Base-by-base conservation (phyloP, 805 yeast species). In the Barnettozyma wickerhamii region DNA sequence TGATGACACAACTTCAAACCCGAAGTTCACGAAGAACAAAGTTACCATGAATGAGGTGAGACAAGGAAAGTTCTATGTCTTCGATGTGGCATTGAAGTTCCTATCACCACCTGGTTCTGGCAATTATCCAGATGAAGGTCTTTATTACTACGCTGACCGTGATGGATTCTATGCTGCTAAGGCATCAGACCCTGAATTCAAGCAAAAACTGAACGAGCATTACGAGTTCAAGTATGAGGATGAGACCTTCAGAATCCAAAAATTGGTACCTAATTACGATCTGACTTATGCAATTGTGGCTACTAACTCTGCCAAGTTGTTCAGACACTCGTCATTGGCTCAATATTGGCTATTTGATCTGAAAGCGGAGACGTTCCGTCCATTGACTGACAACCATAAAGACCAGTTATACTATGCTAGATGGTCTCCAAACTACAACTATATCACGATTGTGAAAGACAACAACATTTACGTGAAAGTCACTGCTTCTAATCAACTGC, bases 391-490 rank as follows among this genome's bases (percentile, higher is more conserved):
- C 2, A 52, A 47, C 1, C 52, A 52, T 4, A 52, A 57, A 3
- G 58, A 56, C 19, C 55, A 60, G 26, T 47, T 69, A 14, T 59
- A 79, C 0, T 54, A 70, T 30, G 85, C 87, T 0, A 59, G 65
- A 37, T 87, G 93, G 84, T 75, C 95, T 5, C 95, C 96, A 21
- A 71, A 74, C 30, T 87, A 91, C 3, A 59, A 64, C 12, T 66
- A 72, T 34, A 62, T 88, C 35, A 77, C 91, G 0, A 84, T 74
- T 52, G 84, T 85, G 5, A 61, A 68, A 42, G 74, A 81, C 12
- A 81, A 84, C 59, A 79, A 88, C 52, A 69, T 88, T 6, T 86
- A 69, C 56, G 49, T 85, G 13, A 72, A 71, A 41, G 64, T 75
- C 10, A 38, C 66, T 1, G 45, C 43, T 13, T 41, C 53, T 31